Evolutionary conservation across 495 filamentous ascomycete species (phyloP).

Genomic region (Melanomma pulvis-pyrius): DNA sequence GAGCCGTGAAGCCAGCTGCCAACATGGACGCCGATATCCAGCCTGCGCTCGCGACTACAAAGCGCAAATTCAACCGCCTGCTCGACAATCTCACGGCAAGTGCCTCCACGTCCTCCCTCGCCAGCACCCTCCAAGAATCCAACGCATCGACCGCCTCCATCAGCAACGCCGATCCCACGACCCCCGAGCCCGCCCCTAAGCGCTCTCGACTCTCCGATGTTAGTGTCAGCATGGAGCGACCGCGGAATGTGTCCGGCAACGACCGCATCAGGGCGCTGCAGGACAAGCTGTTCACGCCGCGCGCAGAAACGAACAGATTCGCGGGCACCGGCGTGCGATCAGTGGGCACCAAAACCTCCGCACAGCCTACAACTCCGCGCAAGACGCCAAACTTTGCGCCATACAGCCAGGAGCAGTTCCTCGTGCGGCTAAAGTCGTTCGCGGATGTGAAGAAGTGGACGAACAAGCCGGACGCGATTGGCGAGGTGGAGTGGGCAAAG

Average conservation of each 20-base stretch:
- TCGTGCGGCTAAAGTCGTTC: slow-evolving; percentile 82
- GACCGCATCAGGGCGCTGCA: slow-evolving; percentile 26
- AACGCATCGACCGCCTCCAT: slow-evolving; percentile 27
- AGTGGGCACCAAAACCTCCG: slow-evolving; percentile 7
- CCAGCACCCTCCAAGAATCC: slow-evolving; percentile 8
- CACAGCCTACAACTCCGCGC: slow-evolving; percentile 19
- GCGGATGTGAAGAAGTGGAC: slow-evolving; percentile 87
- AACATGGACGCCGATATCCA: slow-evolving; percentile 18
- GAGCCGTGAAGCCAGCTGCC: neutral
- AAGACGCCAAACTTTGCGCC: slow-evolving; percentile 70
- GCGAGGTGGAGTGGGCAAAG: slow-evolving; percentile 94
- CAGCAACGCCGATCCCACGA: slow-evolving; percentile 10
- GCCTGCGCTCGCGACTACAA: slow-evolving; percentile 45
- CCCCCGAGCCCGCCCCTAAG: slow-evolving; percentile 31
- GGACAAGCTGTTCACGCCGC: slow-evolving; percentile 19
- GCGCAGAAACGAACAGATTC: slow-evolving; percentile 10
- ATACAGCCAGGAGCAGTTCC: slow-evolving; percentile 79
- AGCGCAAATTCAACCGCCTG: slow-evolving; percentile 49
- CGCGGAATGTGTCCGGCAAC: slow-evolving; percentile 23
- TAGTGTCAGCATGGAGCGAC: slow-evolving; percentile 20
- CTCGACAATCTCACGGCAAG: slow-evolving; percentile 44
- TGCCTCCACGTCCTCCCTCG: slow-evolving; percentile 31
- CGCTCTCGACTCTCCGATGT: slow-evolving; percentile 34
- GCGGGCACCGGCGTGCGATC: slow-evolving; percentile 8
- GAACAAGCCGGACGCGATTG: slow-evolving; percentile 76